Evolutionary conservation across 257 asterid species (phyloP), one percentile per base, ranked within the genome.

Genomic region (Cynanchum wilfordii): DNA sequence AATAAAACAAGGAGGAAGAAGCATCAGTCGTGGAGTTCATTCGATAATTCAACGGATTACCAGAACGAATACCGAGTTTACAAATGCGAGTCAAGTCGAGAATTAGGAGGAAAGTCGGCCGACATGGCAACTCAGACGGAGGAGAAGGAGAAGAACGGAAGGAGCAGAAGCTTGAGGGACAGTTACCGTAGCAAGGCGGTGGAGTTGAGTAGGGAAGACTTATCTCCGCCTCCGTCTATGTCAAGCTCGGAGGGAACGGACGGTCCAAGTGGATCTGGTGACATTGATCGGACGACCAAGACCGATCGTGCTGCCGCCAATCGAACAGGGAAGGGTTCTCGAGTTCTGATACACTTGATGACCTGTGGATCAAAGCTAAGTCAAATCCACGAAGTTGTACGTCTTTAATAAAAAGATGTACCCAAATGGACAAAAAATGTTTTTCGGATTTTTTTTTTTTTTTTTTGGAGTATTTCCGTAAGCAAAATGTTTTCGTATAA

Each of bases 121-220:
- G 87, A 83, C 54, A 75, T 65, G 19, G 83, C 78, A 8, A 81
- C 84, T 3, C 85, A 81, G 79, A 79, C 82, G 68, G 84, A 74
- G 73, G 82, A 66, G 69, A 58, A 33, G 15, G 24, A 24, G 69
- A 58, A 33, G 15, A 20, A 24, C n/a, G 66, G 73, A 47, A 42
- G 71, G 25, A 52, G 76, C 2, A 50, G 70, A 66, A 71, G 70
- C 45, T 4, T 58, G 64, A 49, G n/a, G 68, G 72, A 66, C 72
- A 70, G 13, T 65, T 62, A 19, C 11, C 71, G 56, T 54, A 77
- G 47, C 17, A 79, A 64, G 81, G 58, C 75, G 27, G 80, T 57
- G 76, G 84, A 78, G 77, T 40, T 74, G 64, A 70, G 76, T 19
- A 55, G 82, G 75, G 84, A 74, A 42, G 86, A 79, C 10, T 25